Evolutionary conservation across 495 filamentous ascomycete species (phyloP), one percentile per base, ranked within the genome.

Genomic region (Neohortaea acidophila): DNA sequence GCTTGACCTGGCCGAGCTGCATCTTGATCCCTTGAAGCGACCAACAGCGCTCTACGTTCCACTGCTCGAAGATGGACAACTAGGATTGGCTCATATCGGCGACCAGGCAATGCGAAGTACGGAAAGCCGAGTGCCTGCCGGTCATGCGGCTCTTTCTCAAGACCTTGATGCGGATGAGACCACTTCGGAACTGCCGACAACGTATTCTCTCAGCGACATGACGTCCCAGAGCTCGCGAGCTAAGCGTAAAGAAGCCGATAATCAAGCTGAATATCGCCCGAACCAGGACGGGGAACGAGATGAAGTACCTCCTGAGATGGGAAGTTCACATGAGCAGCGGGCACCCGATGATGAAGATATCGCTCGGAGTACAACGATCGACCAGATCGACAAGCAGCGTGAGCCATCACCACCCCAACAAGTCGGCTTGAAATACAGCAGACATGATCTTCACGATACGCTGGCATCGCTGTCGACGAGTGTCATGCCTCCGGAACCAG

Each of bases 151-250:
- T 24, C 2, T 5, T 37, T 38, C 34, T 8, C 41, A 38, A 27
- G 25, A 20, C 1, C 13, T 21, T 2, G 33, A n/a, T 11, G 31
- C 19, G 10, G 15, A 31, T 17, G 34, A 49, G 2, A 40, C 19
- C 5, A 44, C 35, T 2, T 44, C 40, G 15, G 45, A 49, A 27
- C 36, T 49, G 14, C 45, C 45, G 5, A 49, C 45, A 8, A 28
- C 40, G 7, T 49, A 49, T 26, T 49, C 45, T 1, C 31, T 49
- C 3, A 44, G 40, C 21, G 37, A 44, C 21, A 33, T 44, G 3
- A 40, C 40, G 2, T 49, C 45, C 2, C 13, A 37, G 20, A 36
- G 30, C 30, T 36, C 40, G 12, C 22, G 36, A 18, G 35, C 40
- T 2, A 12, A 36, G 11, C 12, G 13, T 8, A n/a, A n/a, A n/a